A percentile compares a stretch with the other conserved stretches of the same genome.
Conservation (phyloP, 805 yeast species). For the Zygoascus bituminiphila region DNA sequence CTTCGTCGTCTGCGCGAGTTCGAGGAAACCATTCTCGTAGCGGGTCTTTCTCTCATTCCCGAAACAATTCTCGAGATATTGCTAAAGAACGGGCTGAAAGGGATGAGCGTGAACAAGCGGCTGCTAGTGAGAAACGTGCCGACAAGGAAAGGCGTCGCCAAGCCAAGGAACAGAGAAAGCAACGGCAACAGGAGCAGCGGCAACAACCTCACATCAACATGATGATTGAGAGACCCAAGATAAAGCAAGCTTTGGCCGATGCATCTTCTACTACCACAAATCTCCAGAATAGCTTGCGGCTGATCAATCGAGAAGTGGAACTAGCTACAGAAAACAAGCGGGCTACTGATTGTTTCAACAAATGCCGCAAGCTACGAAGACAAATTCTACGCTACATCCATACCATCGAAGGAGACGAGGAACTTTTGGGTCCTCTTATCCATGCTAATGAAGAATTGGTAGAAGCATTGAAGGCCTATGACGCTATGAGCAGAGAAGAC, state of each 20-base stretch:
- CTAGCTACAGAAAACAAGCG: slow-evolving; percentile 56
- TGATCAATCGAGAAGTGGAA: slow-evolving; percentile 35
- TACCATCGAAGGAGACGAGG: slow-evolving; percentile 68
- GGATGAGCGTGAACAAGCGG: neutral
- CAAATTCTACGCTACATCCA: slow-evolving; percentile 77
- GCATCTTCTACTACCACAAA: slow-evolving; percentile 68
- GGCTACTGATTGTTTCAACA: slow-evolving; percentile 59
- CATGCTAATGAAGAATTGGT: slow-evolving; percentile 89
- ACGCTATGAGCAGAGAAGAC: slow-evolving; percentile 42
- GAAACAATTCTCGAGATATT: neutral
- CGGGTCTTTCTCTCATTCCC: neutral
- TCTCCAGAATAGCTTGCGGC: slow-evolving; percentile 49
- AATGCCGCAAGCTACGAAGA: slow-evolving; percentile 67
- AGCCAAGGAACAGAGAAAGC: neutral
- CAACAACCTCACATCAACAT: slow-evolving; percentile 4
- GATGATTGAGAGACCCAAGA: slow-evolving; percentile 61
- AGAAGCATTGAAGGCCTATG: slow-evolving; percentile 58
- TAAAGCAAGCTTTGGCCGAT: slow-evolving; percentile 60
- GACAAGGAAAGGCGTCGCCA: neutral
- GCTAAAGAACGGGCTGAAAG: neutral
- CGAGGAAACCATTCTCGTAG: neutral
- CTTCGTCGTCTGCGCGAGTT: neutral
- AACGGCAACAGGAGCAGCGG: neutral
- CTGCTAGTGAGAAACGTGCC: neutral
- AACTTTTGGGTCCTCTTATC: slow-evolving; percentile 76